These are phyloP conservation scores for Hanseniaspora gamundiae DNA, from an alignment of 1,139 yeast genomes.

Conservation along the genomic window DNA sequence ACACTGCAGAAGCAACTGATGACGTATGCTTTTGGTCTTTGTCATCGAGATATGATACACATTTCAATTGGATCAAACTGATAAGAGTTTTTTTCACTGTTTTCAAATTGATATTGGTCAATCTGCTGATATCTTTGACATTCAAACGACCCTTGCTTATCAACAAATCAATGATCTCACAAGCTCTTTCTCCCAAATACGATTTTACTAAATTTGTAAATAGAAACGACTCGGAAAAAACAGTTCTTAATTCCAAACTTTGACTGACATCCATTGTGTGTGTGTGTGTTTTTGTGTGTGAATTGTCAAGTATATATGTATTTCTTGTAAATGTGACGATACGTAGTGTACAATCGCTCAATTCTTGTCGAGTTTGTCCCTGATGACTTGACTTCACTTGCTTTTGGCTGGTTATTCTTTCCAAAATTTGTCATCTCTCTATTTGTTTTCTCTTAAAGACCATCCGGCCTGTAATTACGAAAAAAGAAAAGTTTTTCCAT, in stretches of 20 bases:
- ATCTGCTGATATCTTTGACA: slow-evolving; percentile 34
- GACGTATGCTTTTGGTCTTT: slow-evolving; percentile 23
- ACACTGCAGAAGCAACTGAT: slow-evolving; percentile 20
- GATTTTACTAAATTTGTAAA: slow-evolving; percentile 41
- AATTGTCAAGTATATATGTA: too few relatives aligned
- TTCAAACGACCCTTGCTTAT: slow-evolving; percentile 49
- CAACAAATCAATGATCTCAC: slow-evolving; percentile 40
- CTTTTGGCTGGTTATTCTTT: too few relatives aligned
- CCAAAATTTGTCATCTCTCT: too few relatives aligned
- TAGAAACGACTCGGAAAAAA: slow-evolving; percentile 51
- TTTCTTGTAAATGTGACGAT: too few relatives aligned
- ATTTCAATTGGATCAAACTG: slow-evolving; percentile 52
- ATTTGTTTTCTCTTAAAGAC: too few relatives aligned
- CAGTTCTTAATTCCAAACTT: slow-evolving; percentile 28
- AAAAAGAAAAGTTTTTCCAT: too few relatives aligned
- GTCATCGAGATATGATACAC: slow-evolving; percentile 41
- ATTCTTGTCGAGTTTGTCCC: too few relatives aligned
- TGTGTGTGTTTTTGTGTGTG: slow-evolving; percentile 2
- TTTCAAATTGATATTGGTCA: slow-evolving; percentile 32
- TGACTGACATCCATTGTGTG: slow-evolving; percentile 1
- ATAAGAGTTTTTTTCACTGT: slow-evolving; percentile 47
- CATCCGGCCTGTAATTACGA: too few relatives aligned
- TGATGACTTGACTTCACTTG: too few relatives aligned
- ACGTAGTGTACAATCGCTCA: too few relatives aligned
- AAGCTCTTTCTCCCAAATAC: slow-evolving; percentile 55